Percentiles rank a stretch among this genome's conserved stretches.
Conservation (phyloP, 176 grass and related monocot genomes). For the barley (Hordeum vulgare) region DNA sequence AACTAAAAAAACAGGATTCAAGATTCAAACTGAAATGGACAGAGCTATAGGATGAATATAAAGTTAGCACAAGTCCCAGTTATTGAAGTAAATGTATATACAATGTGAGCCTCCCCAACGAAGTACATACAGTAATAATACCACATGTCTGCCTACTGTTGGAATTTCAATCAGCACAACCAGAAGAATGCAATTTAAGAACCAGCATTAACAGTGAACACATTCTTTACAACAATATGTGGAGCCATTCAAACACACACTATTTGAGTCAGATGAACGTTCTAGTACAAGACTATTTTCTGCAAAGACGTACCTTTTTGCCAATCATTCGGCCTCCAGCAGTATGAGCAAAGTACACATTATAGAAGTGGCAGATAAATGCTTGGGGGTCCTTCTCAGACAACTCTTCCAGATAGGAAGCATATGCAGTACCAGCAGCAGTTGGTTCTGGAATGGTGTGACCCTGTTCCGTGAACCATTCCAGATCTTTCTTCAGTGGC, state of each 20-base stretch:
- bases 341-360: constrained; percentile 88
- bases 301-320: constrained; percentile 52
- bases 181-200: background rate
- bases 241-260: background rate
- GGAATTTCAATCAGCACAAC: background rate
- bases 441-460: constrained; percentile 76
- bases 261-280: background rate
- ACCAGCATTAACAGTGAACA: background rate
- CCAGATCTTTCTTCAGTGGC: constrained; percentile 73
- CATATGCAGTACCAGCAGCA: constrained; percentile 55
- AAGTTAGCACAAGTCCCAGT: background rate
- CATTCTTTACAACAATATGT: background rate
- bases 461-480: constrained; percentile 81
- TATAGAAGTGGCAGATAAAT: constrained; percentile 98
- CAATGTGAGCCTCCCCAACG: background rate
- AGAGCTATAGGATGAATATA: background rate
- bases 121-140: background rate
- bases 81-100: background rate
- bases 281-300: background rate
- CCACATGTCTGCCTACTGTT: background rate
- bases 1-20: background rate
- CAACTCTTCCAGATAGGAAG: constrained; percentile 67
- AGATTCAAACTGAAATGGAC: background rate
- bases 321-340: constrained; percentile 97
- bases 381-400: constrained; percentile 81